A percentile compares a stretch with the other conserved stretches of the same genome.
phyloP scores from a whole-genome alignment of 1,284 basidiomycete species.

The Tilletia horrida region DNA sequence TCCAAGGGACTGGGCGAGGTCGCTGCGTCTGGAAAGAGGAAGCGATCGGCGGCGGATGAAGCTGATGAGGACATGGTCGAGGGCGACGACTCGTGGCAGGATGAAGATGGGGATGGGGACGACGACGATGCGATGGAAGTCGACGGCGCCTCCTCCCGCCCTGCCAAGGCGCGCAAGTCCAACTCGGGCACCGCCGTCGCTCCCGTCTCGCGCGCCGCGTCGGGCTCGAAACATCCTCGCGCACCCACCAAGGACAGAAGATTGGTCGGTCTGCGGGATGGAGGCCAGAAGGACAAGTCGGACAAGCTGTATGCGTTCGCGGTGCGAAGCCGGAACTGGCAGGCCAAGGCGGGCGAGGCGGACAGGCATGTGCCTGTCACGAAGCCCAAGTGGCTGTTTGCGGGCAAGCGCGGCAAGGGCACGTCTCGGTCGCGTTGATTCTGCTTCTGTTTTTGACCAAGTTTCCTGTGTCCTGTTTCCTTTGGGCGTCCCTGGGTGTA shows the following conservation, averaged over 20 bases:
- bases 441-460: neutral
- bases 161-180: slow-evolving; percentile 59
- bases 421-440: slow-evolving; percentile 44
- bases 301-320: slow-evolving; percentile 41
- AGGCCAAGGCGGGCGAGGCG: slow-evolving; percentile 49
- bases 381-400: slow-evolving; percentile 33
- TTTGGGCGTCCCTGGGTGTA: neutral
- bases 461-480: neutral
- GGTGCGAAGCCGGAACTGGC: slow-evolving; percentile 44
- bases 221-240: slow-evolving; percentile 20
- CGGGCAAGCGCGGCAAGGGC: slow-evolving; percentile 51
- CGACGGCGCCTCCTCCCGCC: slow-evolving; percentile 38
- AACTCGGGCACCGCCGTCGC: slow-evolving; percentile 63
- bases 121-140: slow-evolving; percentile 45
- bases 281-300: slow-evolving; percentile 47
- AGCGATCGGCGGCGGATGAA: slow-evolving; percentile 56
- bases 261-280: slow-evolving; percentile 42
- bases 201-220: slow-evolving; percentile 32
- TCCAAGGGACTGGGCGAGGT: slow-evolving; percentile 63
- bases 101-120: slow-evolving; percentile 57
- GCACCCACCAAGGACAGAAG: slow-evolving; percentile 46
- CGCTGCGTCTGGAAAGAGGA: slow-evolving; percentile 60
- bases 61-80: slow-evolving; percentile 49
- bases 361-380: slow-evolving; percentile 51
- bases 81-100: slow-evolving; percentile 49